phyloP scores from a whole-genome alignment of 139 green algal species.

The Chlorella sp. region DNA sequence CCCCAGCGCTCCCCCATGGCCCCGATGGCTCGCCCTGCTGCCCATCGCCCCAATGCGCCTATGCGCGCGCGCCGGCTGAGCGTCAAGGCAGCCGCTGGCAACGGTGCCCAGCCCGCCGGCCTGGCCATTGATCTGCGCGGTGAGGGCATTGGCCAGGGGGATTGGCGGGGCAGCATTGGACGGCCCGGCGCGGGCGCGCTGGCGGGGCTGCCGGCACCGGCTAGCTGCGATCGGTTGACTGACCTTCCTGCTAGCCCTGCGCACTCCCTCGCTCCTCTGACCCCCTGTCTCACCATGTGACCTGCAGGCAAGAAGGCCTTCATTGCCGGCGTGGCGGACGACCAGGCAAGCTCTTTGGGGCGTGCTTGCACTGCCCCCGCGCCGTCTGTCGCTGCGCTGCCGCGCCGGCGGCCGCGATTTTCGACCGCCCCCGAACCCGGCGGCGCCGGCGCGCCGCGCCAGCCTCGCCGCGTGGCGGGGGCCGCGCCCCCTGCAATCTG shows the following conservation, averaged over 20 bases:
- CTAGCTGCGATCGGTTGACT: neutral
- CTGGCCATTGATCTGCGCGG: slow-evolving; percentile 69
- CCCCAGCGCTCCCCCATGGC: no score
- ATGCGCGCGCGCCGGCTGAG: no score
- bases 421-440: neutral
- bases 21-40: no score
- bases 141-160: slow-evolving; percentile 16
- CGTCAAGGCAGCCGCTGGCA: slow-evolving; percentile 24
- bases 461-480: neutral
- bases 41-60: no score
- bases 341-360: slow-evolving; percentile 80
- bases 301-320: slow-evolving; percentile 98
- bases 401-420: no score
- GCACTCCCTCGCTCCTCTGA: neutral
- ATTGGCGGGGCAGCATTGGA: neutral
- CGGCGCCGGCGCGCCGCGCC: no score
- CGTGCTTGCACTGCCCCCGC: no score
- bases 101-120: slow-evolving; percentile 42
- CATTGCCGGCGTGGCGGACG: slow-evolving; percentile 97
- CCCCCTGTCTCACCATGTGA: no score
- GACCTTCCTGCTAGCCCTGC: neutral
- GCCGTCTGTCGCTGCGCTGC: no score
- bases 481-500: no score
- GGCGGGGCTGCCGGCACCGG: neutral
- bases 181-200: no score